Base-by-base conservation (phyloP, 2,329 filamentous ascomycete genomes). In the Monosporascus sp. region DNA sequence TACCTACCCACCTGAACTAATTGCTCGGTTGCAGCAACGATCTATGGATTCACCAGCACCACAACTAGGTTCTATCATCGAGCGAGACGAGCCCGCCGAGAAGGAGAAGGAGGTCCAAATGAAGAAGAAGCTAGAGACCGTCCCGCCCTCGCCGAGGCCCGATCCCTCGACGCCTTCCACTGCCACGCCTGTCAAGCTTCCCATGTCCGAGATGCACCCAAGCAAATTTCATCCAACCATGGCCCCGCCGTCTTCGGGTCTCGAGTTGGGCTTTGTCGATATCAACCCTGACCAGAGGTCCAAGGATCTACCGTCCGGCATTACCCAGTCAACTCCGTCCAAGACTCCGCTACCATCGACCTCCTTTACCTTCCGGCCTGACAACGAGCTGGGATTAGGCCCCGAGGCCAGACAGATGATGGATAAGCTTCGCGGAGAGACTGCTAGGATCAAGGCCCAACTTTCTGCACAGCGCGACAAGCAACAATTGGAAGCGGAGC, bases 201-300 rank as follows among this genome's bases (percentile, higher is more conserved):
- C 87, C 48, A 79, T 80, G 58, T 83, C 86, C 55, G 91, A 96
- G 69, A 97, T 97, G 92, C 92, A 97, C 67, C 93, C 93, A 8
- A 89, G 88, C 74, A 89, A 88, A 67, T 82, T 84, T 53, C 90
- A 94, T 53, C 79, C 82, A 59, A 92, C 88, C 22, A 87, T 85
- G 57, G 89, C 88, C 51, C 77, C 89, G 45, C 82, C 87, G 2
- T 91, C 94, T 25, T 90, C 91, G 11, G 90, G 88, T 6, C 77
- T 94, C 44, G 83, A 88, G 64, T 79, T 96, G 22, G 92, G 92
- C 17, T 96, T 97, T 70, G 82, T 83, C 54, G 87, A 89, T 59
- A 85, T 94, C 68, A 83, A 81, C 56, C 73, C 81, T n/a, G 70
- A 75, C 36, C 76, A 77, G 9, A 77, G 75, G 57, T 74, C 75